Percentiles rank a stretch among this genome's conserved stretches.
Conservation (phyloP, 306 rosid species). For the Pueraria montana region DNA sequence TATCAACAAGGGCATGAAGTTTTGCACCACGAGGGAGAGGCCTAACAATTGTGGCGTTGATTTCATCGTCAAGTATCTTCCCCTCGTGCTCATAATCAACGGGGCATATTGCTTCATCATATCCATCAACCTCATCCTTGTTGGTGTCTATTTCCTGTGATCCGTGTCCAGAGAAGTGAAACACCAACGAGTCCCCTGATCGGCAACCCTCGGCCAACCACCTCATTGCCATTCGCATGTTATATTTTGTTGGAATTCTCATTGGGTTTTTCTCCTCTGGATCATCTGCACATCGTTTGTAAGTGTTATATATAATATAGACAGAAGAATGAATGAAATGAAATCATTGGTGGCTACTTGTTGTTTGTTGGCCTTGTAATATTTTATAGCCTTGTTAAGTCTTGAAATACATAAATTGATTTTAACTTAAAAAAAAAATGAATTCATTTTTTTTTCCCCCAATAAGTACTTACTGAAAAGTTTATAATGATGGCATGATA, state of each 20-base stretch:
- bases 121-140: conserved; percentile 70
- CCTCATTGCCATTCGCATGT: conserved; percentile 63
- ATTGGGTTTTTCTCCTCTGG: conserved; percentile 58
- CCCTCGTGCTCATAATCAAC: conserved; percentile 65
- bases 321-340: too few species aligned
- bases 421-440: too few species aligned
- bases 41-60: conserved; percentile 70
- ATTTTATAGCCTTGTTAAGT: too few species aligned
- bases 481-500: not conserved
- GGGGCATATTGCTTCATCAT: conserved; percentile 73
- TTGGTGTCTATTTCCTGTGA: conserved; percentile 44
- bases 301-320: too few species aligned
- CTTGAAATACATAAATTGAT: too few species aligned
- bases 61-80: conserved; percentile 69
- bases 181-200: conserved; percentile 70
- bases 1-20: conserved; percentile 74
- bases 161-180: conserved; percentile 79
- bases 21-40: conserved; percentile 66
- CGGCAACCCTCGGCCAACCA: conserved; percentile 70
- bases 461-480: not conserved
- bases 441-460: too few species aligned
- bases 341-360: not conserved
- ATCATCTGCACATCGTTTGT: too few species aligned
- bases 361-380: too few species aligned
- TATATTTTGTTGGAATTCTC: conserved; percentile 65